phyloP scores from a whole-genome alignment of 176 grass and related monocot genomes.

The Phragmites australis region DNA sequence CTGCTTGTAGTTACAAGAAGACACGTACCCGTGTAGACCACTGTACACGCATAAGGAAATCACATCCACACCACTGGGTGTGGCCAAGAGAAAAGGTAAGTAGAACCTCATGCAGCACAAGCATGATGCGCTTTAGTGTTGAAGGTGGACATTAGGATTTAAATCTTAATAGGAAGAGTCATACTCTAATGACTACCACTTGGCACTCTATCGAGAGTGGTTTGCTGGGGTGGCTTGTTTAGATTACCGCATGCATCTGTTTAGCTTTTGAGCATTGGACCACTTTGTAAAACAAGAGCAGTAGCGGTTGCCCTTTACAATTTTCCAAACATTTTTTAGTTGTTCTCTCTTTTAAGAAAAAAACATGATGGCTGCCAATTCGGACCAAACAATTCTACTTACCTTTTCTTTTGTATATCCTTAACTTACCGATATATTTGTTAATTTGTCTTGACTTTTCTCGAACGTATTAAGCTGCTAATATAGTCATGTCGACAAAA shows the following conservation, averaged over 20 bases:
- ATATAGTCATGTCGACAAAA: neutral
- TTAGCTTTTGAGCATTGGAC: neutral
- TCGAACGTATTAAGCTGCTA: neutral
- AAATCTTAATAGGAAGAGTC: too few species aligned
- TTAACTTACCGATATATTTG: neutral
- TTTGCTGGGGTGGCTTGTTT: neutral
- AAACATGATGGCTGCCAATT: neutral
- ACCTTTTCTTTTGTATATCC: neutral
- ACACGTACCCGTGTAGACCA: too few species aligned
- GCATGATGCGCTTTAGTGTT: too few species aligned
- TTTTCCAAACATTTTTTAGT: neutral
- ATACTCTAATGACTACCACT: too few species aligned
- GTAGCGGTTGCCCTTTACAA: neutral
- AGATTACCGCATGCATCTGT: neutral
- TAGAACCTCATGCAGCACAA: too few species aligned
- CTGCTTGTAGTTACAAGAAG: too few species aligned
- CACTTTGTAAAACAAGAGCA: neutral
- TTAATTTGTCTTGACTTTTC: neutral
- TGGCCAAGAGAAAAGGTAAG: too few species aligned
- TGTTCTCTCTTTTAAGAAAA: neutral
- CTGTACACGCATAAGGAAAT: too few species aligned
- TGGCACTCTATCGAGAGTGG: neutral
- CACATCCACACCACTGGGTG: too few species aligned
- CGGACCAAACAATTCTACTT: neutral
- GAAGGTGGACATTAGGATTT: too few species aligned